phyloP scores from a whole-genome alignment of 2,329 filamentous ascomycete genomes.

The Clonostachys byssicola region DNA sequence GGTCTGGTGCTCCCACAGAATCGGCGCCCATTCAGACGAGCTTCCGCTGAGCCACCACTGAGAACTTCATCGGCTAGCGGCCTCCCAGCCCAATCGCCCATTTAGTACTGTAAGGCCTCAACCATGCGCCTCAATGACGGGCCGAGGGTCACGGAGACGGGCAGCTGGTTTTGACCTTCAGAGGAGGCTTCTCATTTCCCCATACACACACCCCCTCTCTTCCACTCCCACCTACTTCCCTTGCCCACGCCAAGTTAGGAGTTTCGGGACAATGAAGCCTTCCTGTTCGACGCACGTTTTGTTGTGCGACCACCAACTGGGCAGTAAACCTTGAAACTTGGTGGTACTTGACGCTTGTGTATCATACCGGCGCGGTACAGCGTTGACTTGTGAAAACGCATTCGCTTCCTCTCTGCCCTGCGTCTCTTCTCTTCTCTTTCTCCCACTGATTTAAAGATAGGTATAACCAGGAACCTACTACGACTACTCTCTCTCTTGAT shows the following conservation, averaged over 20 bases:
- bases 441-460: constrained; percentile 28
- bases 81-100: too few relatives aligned
- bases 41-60: too few relatives aligned
- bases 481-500: constrained; percentile 49
- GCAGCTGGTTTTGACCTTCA: too few relatives aligned
- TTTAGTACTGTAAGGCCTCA: too few relatives aligned
- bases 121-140: too few relatives aligned
- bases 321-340: constrained; percentile 33
- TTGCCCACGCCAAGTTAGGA: not conserved
- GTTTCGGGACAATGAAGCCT: not conserved
- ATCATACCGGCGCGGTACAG: constrained; percentile 28
- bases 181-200: too few relatives aligned
- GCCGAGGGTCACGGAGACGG: too few relatives aligned
- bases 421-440: constrained; percentile 1
- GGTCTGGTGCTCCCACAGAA: not conserved
- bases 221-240: too few relatives aligned
- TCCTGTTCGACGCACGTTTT: not conserved
- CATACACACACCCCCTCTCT: too few relatives aligned
- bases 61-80: too few relatives aligned
- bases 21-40: not conserved
- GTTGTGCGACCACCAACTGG: constrained; percentile 36
- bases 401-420: constrained; percentile 3
- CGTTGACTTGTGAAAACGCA: constrained; percentile 24
- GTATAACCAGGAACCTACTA: constrained; percentile 50
- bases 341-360: constrained; percentile 19